Evolutionary conservation across 192 early-diverging fungal species (phyloP), one percentile per base, ranked within the genome.

Genomic region (Thoreauomyces humboldtii): DNA sequence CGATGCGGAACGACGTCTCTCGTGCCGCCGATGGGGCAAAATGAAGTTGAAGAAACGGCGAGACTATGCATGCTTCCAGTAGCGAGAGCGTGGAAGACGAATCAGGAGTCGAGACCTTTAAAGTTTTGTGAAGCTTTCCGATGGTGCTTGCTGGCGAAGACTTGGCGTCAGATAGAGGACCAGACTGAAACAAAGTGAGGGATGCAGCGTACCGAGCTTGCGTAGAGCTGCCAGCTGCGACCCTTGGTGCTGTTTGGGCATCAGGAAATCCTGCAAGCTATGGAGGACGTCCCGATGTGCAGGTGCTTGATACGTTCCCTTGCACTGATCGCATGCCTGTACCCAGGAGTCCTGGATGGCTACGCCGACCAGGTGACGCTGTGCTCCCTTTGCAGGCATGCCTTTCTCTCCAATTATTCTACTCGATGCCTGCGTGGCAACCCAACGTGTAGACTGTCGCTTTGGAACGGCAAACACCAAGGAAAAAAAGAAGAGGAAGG

Each of bases 1-100:
- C 65, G 25, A 25, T 25, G 2, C 65, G 55, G 43, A 67, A 67
- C 11, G 65, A 67, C 28, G 22, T 50, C 34, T 67, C 65, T 12
- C 33, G 43, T 29, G 65, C 42, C 4, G 42, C 45, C 12, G 65
- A 46, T n/a, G 28, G 4, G 17, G 57, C 24, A 45, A 67, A 67
- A 19, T 67, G 65, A 21, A 46, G 12, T 11, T 67, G 56, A 32
- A 67, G 24, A 1, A 35, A 29, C n/a, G 47, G n/a, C 7, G 65
- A 57, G 6, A 59, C 29, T 37, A 67, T 3, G 34, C 57, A 59
- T 6, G n/a, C 22, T 14, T 42, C 6, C 14, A 65, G 2, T 2
- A 65, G 5, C 3, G n/a, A n/a, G n/a, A n/a, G n/a, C n/a, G n/a
- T n/a, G n/a, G n/a, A n/a, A n/a, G n/a, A n/a, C n/a, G n/a, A n/a